Percentiles rank a stretch among this genome's conserved stretches.
These are phyloP conservation scores for Hypsizygus marmoreus DNA, from an alignment of 768 basidiomycete genomes.

Conservation along the genomic window DNA sequence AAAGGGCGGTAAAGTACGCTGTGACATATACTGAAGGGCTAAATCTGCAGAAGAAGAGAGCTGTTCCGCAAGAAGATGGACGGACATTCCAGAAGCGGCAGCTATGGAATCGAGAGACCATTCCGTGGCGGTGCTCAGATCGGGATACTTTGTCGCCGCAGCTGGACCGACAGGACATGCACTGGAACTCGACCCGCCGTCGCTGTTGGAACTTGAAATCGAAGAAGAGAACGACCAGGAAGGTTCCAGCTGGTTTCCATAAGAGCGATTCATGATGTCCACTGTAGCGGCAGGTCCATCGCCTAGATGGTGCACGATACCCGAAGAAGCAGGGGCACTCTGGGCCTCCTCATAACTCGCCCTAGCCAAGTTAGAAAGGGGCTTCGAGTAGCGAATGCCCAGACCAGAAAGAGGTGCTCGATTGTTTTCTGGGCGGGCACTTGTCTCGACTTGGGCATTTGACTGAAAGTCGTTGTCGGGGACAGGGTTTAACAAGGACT, in stretches of 20 bases:
- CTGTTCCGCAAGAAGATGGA: slow-evolving; percentile 34
- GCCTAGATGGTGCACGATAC: slow-evolving; percentile 8
- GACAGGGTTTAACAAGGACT: slow-evolving; percentile 14
- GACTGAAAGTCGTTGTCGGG: slow-evolving; percentile 36
- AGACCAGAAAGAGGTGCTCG: slow-evolving; percentile 27
- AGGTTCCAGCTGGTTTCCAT: slow-evolving; percentile 9
- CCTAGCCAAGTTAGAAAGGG: too few species aligned
- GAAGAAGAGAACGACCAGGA: slow-evolving; percentile 15
- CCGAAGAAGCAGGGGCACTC: too few species aligned
- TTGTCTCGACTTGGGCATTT: slow-evolving; percentile 26
- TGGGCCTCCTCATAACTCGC: too few species aligned
- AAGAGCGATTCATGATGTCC: slow-evolving; percentile 16
- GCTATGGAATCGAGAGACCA: slow-evolving; percentile 26
- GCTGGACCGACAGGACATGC: slow-evolving; percentile 1
- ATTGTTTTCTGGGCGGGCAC: slow-evolving; percentile 1
- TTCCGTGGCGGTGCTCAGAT: slow-evolving; percentile 5
- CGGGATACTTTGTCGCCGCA: slow-evolving; percentile 4
- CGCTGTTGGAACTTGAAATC: background rate
- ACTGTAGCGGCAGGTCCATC: slow-evolving; percentile 13
- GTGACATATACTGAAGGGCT: slow-evolving; percentile 30
- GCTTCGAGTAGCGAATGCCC: slow-evolving; percentile 32
- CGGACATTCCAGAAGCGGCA: slow-evolving; percentile 34
- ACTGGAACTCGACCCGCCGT: too few species aligned
- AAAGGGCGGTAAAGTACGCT: slow-evolving; percentile 1
- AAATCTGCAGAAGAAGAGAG: slow-evolving; percentile 35